Conservation (phyloP, 164 flowering plant genomes). For the Amborella trichopoda region DNA sequence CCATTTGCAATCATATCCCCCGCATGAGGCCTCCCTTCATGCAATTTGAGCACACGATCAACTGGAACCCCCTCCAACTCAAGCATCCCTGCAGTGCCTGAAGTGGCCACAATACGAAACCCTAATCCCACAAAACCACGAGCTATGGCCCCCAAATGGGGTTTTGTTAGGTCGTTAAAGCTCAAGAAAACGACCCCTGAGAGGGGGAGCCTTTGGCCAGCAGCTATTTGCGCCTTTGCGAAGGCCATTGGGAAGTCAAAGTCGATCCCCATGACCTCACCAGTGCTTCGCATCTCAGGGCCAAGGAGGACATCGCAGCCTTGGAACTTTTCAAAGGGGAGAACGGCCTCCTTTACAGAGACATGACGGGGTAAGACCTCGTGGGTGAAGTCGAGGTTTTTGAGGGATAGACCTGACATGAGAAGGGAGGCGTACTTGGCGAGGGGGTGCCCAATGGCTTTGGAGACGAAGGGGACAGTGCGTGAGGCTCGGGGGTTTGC, state of each 20-base stretch:
- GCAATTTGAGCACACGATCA: constrained; percentile 78
- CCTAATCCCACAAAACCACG: constrained; percentile 54
- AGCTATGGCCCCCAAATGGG: constrained; percentile 58
- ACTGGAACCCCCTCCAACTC: constrained; percentile 63
- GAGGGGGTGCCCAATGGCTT: constrained; percentile 88
- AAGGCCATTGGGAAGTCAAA: constrained; percentile 57
- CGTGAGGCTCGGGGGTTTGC: constrained; percentile 95
- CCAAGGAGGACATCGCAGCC: constrained; percentile 90
- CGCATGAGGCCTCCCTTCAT: constrained; percentile 91
- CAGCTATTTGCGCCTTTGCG: constrained; percentile 89
- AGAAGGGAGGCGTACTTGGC: constrained; percentile 92
- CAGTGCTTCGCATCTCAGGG: constrained; percentile 97
- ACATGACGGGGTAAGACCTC: constrained; percentile 78
- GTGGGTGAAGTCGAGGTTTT: constrained; percentile 49
- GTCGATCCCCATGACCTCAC: constrained; percentile 94
- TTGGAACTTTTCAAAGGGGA: constrained; percentile 86
- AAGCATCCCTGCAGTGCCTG: constrained; percentile 74
- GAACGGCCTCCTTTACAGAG: constrained; percentile 91
- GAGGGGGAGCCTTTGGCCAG: constrained; percentile 79
- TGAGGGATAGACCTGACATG: constrained; percentile 84
- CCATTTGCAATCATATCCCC: constrained; percentile 85
- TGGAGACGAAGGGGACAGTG: constrained; percentile 93
- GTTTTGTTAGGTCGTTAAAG: constrained; percentile 72
- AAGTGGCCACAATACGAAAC: constrained; percentile 56
- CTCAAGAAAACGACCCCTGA: constrained; percentile 84